These are phyloP conservation scores for Aureobasidium uvarum DNA, from an alignment of 2,329 filamentous ascomycete genomes.

Conservation along the genomic window DNA sequence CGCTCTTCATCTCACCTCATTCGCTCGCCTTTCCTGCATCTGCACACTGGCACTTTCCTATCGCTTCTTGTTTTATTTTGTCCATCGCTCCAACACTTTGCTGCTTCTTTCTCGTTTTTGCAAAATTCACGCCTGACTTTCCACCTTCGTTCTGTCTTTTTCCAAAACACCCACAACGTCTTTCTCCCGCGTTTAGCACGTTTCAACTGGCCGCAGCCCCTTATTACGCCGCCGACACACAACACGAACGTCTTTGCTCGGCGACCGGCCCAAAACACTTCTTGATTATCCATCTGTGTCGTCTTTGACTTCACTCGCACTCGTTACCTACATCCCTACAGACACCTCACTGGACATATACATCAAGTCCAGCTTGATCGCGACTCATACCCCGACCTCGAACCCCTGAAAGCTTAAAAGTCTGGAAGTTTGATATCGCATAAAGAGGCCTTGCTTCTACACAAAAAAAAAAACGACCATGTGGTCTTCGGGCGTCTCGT, in stretches of 20 bases:
- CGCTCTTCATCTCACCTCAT: conserved; percentile 18
- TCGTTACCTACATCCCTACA: conserved; percentile 10
- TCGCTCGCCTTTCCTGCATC: conserved; percentile 14
- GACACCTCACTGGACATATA: neutral
- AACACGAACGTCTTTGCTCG: conserved; percentile 12
- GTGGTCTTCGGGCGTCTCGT: conserved; percentile 33
- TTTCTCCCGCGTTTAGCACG: conserved; percentile 21
- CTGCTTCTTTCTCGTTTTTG: neutral
- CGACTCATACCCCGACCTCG: neutral
- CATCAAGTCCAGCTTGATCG: neutral
- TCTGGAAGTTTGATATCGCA: conserved; percentile 11
- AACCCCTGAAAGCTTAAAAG: conserved; percentile 16
- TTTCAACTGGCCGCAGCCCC: conserved; percentile 21
- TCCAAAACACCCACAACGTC: conserved; percentile 22
- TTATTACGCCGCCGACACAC: conserved; percentile 21
- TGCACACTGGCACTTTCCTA: conserved; percentile 10
- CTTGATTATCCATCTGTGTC: conserved; percentile 3
- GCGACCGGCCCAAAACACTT: conserved; percentile 19
- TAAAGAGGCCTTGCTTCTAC: neutral
- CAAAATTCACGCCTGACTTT: neutral
- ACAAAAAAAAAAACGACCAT: conserved; percentile 29
- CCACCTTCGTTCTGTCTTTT: conserved; percentile 14
- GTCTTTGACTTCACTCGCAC: conserved; percentile 18
- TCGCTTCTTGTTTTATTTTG: conserved; percentile 20
- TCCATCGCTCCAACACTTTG: conserved; percentile 1